Base-by-base conservation (phyloP, 306 rosid genomes). In the Coriaria nepalensis region DNA sequence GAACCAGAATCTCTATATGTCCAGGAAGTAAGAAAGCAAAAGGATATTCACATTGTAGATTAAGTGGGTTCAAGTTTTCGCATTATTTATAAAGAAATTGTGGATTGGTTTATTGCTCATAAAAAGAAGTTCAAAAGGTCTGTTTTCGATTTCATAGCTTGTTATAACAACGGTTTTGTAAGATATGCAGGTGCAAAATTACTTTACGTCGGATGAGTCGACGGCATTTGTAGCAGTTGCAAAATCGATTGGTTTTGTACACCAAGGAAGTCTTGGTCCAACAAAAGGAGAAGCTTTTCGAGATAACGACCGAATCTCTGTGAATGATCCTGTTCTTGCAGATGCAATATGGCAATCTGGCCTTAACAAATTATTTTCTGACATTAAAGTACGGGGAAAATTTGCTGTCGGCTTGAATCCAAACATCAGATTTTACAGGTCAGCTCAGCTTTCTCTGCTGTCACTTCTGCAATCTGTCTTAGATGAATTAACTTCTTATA, bases 181-280 rank as follows among this genome's bases (percentile, higher is more conserved):
- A 14, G 39, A 9, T 45, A 6, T 71, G 65, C 72, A 90, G 95
- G 94, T 90, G 43, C 80, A 55, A 54, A 73, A 67, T 59, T 81
- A 81, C 57, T 63, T 90, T 62, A 57, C 87, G 37, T 40, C 74
- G 51, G 71, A 79, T 57, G 97, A 90, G 71, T 90, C 95, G 11
- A 77, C 67, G 56, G 78, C 79, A 47, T 84, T 90, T 42, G 37
- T 90, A 43, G 79, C 74, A 58, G 73, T 49, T 52, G 87, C 95
- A 4, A 95, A 90, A 50, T 58, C 61, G 49, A 53, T 72, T 37
- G 97, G 97, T 52, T 90, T 90, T 71, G 52, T 67, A 49, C 92
- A 73, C 68, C 97, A 84, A 50, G 95, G 93, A 53, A 90, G 95
- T 52, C 71, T 74, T 33, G 95, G 97, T 70, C 97, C 95, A 49